Evolutionary conservation across 2,329 filamentous ascomycete species (phyloP).

Genomic region (Botryotinia globosa): DNA sequence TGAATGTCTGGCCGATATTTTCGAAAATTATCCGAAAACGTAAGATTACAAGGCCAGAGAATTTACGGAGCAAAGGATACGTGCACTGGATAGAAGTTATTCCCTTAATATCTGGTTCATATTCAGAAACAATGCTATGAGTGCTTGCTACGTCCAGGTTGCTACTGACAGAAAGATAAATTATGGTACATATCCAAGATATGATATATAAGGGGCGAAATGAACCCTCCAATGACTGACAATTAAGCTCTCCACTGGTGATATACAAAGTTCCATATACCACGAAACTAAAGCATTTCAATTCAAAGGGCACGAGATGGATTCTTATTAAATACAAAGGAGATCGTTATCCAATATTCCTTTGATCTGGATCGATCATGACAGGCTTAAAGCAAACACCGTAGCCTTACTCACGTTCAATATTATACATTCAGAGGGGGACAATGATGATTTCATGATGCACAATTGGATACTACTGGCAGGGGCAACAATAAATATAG

Average conservation of each 20-base stretch:
- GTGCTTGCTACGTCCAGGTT: neutral
- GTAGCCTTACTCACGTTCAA: too few relatives aligned
- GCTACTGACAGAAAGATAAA: neutral
- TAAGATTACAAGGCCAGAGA: neutral
- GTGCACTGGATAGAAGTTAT: neutral
- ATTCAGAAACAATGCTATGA: accelerated
- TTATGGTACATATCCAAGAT: too few relatives aligned
- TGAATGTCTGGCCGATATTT: neutral
- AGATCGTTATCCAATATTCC: neutral
- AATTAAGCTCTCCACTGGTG: too few relatives aligned
- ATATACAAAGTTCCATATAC: too few relatives aligned
- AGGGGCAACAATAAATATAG: neutral
- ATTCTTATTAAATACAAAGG: neutral
- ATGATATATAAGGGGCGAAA: neutral
- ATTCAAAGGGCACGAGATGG: neutral
- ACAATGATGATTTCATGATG: neutral
- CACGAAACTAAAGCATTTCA: neutral
- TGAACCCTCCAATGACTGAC: too few relatives aligned
- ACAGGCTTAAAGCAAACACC: too few relatives aligned
- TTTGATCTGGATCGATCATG: too few relatives aligned
- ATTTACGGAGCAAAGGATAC: accelerated
- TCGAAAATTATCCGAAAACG: neutral
- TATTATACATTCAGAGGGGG: neutral
- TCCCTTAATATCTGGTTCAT: too few relatives aligned
- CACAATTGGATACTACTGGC: neutral